Evolutionary conservation across 2,329 filamentous ascomycete genomes (phyloP), one percentile per base, ranked within the genome.

Genomic region (Cercospora canescens): DNA sequence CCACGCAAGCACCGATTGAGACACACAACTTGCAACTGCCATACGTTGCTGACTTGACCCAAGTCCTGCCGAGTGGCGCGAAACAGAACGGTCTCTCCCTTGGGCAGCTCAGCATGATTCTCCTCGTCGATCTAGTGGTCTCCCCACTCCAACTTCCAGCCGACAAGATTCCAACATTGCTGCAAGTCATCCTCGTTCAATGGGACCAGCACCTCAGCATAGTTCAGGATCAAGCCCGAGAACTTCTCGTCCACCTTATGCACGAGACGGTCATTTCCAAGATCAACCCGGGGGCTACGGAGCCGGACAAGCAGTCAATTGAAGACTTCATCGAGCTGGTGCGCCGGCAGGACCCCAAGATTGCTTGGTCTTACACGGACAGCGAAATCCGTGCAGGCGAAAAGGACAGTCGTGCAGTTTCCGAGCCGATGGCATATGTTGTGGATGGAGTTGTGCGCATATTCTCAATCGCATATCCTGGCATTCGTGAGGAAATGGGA

Each of bases 181-280:
- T 99, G 14, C 95, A 99, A 78, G 92, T 97, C 8, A 90, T 97
- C 5, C 89, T 94, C 12, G 93, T 98, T 3, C 86, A 98, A 1
- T 99, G 95, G 95, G 96, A 99, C 77, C 94, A 98, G 75, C 97
- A 99, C 74, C 97, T 92, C 1, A 89, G 92, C 3, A 87, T 97
- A 11, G 95, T 99, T 1, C 94, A 98, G 77, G 95, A 98, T 71
- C 94, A 99, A 78, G 94, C 96, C 32, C 89, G 94, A 57, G 95
- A 99, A 79, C 97, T 99, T 94, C 86, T 99, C 16, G 94, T 99
- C 1, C 95, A 99, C 81, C 85, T 99, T 18, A 96, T 99, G 55
- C 95, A 99, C 73, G 95, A 98, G 77, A 84, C 98, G 6, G 93
- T 99, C 39, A 93, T 97, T 30, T 89, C 88, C 1, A 88, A 87